phyloP scores from a whole-genome alignment of 306 rosid genomes.

The Medicago truncatula region MtrunA17r5.0-ANR NC_053042.1:37231501-37232000 shows the following conservation, averaged over 20 bases:
- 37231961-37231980: conserved; percentile 50
- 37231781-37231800: conserved; percentile 99
- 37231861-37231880: conserved; percentile 42
- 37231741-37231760: conserved; percentile 55
- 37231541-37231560: neutral
- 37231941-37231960: conserved; percentile 67
- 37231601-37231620: neutral
- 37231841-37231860: conserved; percentile 56
- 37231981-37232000: neutral
- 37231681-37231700: too few species aligned
- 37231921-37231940: conserved; percentile 68
- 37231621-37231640: neutral
- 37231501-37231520: conserved; percentile 69
- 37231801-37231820: conserved; percentile 96
- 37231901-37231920: conserved; percentile 75
- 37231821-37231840: conserved; percentile 76
- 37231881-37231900: conserved; percentile 76
- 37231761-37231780: conserved; percentile 79
- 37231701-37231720: too few species aligned
- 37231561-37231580: neutral
- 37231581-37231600: neutral
- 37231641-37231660: too few species aligned
- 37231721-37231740: neutral
- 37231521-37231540: conserved; percentile 53
- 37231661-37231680: neutral